Evolutionary conservation across 1,284 basidiomycete genomes (phyloP).

Genomic region (Cystobasidium pallidum): DNA sequence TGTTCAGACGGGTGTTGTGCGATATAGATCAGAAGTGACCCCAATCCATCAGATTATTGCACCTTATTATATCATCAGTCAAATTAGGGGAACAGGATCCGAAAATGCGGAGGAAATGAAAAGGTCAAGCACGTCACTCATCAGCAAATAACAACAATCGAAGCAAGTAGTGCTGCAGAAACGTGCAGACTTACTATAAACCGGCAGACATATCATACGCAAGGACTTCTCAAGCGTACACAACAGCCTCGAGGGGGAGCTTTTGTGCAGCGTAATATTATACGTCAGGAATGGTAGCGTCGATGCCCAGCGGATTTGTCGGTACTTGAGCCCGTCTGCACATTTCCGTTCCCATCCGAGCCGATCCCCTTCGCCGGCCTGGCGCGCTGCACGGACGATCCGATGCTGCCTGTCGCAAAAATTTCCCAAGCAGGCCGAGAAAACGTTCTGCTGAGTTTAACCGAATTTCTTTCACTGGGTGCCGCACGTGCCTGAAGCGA

Average conservation of each 20-base stretch:
- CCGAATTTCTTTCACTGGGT: background rate
- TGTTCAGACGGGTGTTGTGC: too few species aligned
- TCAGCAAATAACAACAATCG: background rate
- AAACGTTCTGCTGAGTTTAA: background rate
- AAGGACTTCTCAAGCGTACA: too few species aligned
- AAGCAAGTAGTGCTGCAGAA: background rate
- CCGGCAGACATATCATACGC: too few species aligned
- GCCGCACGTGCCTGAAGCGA: background rate
- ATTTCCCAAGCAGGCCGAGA: background rate
- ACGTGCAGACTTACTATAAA: too few species aligned
- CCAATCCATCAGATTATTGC: too few species aligned
- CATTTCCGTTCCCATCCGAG: background rate
- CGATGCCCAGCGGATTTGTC: background rate
- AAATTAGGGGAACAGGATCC: too few species aligned
- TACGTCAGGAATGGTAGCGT: too few species aligned
- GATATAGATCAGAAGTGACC: background rate
- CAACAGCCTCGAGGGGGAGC: too few species aligned
- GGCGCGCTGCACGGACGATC: background rate
- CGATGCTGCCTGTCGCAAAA: background rate
- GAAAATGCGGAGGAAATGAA: too few species aligned
- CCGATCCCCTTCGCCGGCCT: background rate
- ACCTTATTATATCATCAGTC: too few species aligned
- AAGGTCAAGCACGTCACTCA: too few species aligned
- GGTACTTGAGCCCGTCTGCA: background rate
- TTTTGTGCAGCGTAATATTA: too few species aligned